Base-by-base conservation (phyloP, 2,329 filamentous ascomycete genomes). In the Blastomyces parvus region DNA sequence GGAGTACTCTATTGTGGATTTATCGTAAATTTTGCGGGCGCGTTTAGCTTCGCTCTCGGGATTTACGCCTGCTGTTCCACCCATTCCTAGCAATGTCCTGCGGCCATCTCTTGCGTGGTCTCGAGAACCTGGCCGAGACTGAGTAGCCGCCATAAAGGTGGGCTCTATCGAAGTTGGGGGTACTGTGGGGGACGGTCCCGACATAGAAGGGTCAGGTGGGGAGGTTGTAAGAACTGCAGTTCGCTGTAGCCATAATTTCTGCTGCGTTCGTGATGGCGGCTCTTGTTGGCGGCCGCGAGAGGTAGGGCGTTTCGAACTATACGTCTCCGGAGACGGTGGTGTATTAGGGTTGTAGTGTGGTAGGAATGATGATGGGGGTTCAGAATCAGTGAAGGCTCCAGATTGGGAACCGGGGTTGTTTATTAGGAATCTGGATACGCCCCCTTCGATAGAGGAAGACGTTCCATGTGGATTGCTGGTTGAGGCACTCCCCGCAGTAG, bases 401-500 rank as follows among this genome's bases (percentile, higher is more conserved):
- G 72, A 70, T 3, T 68, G 62, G 57, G 68, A 70, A 40, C 69
- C 68, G 62, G 72, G 70, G 63, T 71, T 72, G 63, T 73, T 73
- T 44, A 73, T 69, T 42, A 80, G 76, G 63, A 80, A 80, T 57
- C 75, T 73, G 2, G 78, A 80, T 14, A 80, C 77, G 4, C 77
- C 78, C 6, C 76, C 77, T 68, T 80, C 78, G 42, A 77, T 76
- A n/a, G 78, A 80, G 2, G 78, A 79, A n/a, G 78, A 79, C 22
- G 74, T 75, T 19, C 71, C 73, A n/a, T 75, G 70, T 9, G 73
- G 68, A 19, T 73, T 69, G n/a, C 64, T 72, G 5, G 69, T 67
- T n/a, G 73, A 69, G 22, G 69, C 70, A 63, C 66, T 70, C 11
- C 69, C 67, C 52, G 71, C 60, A 7, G 66, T 66, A 25, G 70